Evolutionary conservation across 2,329 filamentous ascomycete genomes (phyloP).

Genomic region (Capronia americana): DNA sequence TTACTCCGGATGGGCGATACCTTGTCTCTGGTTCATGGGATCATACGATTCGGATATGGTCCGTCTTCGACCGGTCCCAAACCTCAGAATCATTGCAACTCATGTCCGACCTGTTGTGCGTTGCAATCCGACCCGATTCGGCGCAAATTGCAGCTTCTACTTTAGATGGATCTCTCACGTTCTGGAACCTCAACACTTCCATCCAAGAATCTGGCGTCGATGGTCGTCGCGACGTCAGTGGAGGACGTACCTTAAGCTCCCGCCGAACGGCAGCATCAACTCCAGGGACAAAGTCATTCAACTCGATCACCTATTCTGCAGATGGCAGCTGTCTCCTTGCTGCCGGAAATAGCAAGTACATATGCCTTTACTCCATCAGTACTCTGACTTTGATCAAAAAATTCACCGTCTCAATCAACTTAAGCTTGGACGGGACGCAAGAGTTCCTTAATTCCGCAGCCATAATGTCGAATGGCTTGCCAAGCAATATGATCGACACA

Average conservation of each 20-base stretch:
- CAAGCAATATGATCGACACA: conserved; percentile 82
- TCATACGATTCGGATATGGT: conserved; percentile 93
- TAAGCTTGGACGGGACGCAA: conserved; percentile 94
- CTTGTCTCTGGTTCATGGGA: conserved; percentile 97
- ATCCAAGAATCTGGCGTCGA: conserved; percentile 86
- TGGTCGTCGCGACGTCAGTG: conserved; percentile 88
- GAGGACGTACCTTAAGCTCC: conserved; percentile 86
- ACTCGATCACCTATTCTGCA: conserved; percentile 84
- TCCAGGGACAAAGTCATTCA: conserved; percentile 88
- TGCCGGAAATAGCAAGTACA: conserved; percentile 96
- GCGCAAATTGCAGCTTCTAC: conserved; percentile 90
- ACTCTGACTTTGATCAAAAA: conserved; percentile 93
- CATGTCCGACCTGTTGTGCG: conserved; percentile 85
- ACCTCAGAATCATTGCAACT: conserved; percentile 93
- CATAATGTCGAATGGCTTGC: conserved; percentile 83
- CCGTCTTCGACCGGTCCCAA: conserved; percentile 89
- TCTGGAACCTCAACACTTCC: conserved; percentile 91
- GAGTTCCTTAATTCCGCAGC: conserved; percentile 94
- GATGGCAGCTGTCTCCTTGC: conserved; percentile 91
- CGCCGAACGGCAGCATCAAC: conserved; percentile 90
- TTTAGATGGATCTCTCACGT: conserved; percentile 89
- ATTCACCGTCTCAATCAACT: conserved; percentile 91
- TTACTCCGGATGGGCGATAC: conserved; percentile 82
- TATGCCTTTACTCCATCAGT: conserved; percentile 93
- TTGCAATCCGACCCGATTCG: conserved; percentile 88